phyloP scores from a whole-genome alignment of 2,329 filamentous ascomycete species.

The Tolypocladium capitatum region DNA sequence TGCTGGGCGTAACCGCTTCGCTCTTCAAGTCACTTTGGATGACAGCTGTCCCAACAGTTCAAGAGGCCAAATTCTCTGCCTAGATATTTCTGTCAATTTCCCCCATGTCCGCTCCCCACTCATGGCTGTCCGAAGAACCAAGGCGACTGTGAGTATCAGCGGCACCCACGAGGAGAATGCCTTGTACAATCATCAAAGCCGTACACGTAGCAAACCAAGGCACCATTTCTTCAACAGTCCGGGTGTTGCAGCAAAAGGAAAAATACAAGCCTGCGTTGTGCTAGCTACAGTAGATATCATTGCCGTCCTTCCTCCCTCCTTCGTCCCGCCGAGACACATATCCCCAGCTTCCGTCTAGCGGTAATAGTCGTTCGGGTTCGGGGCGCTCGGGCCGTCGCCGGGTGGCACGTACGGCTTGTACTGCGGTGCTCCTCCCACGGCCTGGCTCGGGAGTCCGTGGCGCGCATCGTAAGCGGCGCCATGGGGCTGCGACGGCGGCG shows the following conservation, averaged over 20 bases:
- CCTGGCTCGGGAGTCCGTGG: constrained; percentile 36
- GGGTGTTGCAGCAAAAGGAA: background rate
- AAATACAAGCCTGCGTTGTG: background rate
- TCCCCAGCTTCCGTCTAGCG: constrained; percentile 18
- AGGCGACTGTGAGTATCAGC: background rate
- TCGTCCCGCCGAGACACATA: background rate
- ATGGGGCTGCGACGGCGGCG: constrained; percentile 30
- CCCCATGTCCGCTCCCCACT: too few relatives aligned
- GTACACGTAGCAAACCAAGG: background rate
- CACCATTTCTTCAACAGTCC: background rate
- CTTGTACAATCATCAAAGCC: background rate
- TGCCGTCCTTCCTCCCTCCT: background rate
- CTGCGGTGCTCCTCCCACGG: constrained; percentile 25
- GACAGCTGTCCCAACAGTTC: too few relatives aligned
- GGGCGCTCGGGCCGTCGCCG: constrained; percentile 31
- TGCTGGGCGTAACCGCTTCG: too few relatives aligned
- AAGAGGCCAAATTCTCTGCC: too few relatives aligned
- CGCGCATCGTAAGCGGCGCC: constrained; percentile 35
- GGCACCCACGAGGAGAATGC: background rate
- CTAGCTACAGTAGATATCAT: background rate
- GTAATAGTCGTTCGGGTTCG: constrained; percentile 44
- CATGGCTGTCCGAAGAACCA: background rate
- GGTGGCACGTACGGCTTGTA: constrained; percentile 49
- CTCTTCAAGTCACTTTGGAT: too few relatives aligned
- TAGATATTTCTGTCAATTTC: too few relatives aligned